These are phyloP conservation scores for Leccinum truebloodii DNA, from an alignment of 768 basidiomycete species.

Conservation along the genomic window DNA sequence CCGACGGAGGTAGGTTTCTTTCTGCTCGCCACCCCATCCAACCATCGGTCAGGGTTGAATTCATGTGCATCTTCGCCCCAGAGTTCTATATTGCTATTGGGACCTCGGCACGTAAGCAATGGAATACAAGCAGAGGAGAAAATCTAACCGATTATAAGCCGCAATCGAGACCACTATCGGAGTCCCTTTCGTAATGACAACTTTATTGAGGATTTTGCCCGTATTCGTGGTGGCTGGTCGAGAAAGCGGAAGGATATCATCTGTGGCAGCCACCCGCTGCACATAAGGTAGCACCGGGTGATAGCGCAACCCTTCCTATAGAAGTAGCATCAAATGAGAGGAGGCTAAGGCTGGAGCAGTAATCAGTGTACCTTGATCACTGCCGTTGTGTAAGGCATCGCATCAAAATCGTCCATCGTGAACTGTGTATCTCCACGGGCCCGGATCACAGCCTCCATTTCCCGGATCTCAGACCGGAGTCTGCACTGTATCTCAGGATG, in stretches of 20 bases:
- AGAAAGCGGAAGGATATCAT: conserved; percentile 63
- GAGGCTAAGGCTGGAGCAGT: neutral
- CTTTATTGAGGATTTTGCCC: conserved; percentile 43
- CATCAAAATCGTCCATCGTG: conserved; percentile 45
- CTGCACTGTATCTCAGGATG: conserved; percentile 57
- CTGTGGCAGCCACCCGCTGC: conserved; percentile 49
- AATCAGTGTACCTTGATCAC: conserved; percentile 36
- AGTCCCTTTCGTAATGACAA: conserved; percentile 52
- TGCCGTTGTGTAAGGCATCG: conserved; percentile 49
- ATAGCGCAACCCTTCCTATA: conserved; percentile 49
- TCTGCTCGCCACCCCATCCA: conserved; percentile 17
- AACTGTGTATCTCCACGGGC: conserved; percentile 15
- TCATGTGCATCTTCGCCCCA: conserved; percentile 34
- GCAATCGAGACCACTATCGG: conserved; percentile 49
- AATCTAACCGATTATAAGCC: conserved; percentile 51
- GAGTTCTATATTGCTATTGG: conserved; percentile 26
- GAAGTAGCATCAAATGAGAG: neutral
- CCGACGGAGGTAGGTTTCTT: conserved; percentile 26
- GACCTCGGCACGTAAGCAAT: neutral
- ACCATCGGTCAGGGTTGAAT: conserved; percentile 34
- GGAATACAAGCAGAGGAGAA: neutral
- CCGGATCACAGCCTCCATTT: conserved; percentile 5
- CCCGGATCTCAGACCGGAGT: conserved; percentile 44
- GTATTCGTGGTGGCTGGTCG: conserved; percentile 47
- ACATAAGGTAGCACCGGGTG: conserved; percentile 54